These are phyloP conservation scores for Lenzites betulinus DNA, from an alignment of 768 basidiomycete species.

Conservation along the genomic window DNA sequence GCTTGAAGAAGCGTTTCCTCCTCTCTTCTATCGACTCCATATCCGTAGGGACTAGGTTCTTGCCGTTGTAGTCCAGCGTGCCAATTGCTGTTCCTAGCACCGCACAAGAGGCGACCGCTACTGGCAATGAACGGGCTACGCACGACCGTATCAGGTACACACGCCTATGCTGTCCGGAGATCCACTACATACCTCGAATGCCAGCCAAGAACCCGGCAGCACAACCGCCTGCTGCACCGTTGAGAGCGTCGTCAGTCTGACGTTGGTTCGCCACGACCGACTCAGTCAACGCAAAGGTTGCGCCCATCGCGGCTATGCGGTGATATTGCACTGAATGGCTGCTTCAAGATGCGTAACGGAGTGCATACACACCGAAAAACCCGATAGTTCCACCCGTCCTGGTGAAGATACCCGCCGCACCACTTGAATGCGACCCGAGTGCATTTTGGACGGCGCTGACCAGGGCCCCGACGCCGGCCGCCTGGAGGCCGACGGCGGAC, in stretches of 20 bases:
- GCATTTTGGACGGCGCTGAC: constrained; percentile 81
- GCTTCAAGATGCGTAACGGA: neutral
- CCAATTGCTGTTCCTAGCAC: constrained; percentile 80
- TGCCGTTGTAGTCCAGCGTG: constrained; percentile 77
- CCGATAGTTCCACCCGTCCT: constrained; percentile 89
- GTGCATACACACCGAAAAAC: constrained; percentile 71
- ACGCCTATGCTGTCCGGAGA: neutral
- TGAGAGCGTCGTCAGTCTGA: constrained; percentile 75
- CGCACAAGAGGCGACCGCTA: constrained; percentile 78
- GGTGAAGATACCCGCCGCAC: constrained; percentile 85
- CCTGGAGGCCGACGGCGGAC: constrained; percentile 60
- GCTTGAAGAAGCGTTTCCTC: constrained; percentile 84
- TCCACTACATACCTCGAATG: constrained; percentile 60
- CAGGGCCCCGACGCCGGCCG: constrained; percentile 65
- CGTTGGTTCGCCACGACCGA: constrained; percentile 79
- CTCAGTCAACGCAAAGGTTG: constrained; percentile 83
- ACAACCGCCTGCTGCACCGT: constrained; percentile 85
- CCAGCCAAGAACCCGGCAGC: constrained; percentile 93
- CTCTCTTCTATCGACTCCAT: constrained; percentile 62
- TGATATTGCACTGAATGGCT: constrained; percentile 7
- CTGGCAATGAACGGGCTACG: constrained; percentile 80
- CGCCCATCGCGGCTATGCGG: constrained; percentile 80
- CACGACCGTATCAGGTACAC: neutral
- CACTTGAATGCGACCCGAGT: constrained; percentile 70
- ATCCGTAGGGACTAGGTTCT: constrained; percentile 49